Base-by-base conservation (phyloP, 2,329 filamentous ascomycete species). In the Cladosporium sp. region DNA sequence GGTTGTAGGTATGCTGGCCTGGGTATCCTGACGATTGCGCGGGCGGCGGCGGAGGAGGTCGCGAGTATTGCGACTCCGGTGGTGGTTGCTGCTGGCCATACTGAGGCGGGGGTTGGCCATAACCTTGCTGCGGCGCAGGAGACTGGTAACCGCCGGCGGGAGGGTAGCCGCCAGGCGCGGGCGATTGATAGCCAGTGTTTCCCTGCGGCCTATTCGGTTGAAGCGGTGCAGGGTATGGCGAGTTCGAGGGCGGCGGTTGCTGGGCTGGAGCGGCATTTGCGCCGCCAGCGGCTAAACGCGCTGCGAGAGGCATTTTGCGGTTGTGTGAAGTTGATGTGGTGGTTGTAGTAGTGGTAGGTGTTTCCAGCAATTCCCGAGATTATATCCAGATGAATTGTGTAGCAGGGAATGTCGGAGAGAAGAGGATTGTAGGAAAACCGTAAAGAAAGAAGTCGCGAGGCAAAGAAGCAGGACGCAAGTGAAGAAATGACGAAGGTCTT, bases 141-240 rank as follows among this genome's bases (percentile, higher is more conserved):
- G 53, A 51, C 19, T 54, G 50, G 42, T 60, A 58, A 6, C 53
- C 53, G 22, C 52, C 54, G n/a, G 36, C 18, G 4, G 37, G 37
- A 32, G 53, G 48, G 37, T 60, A 58, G 8, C 50, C 51, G 17
- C 50, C 52, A 7, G 63, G 60, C 34, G 66, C 62, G 12, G 63
- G 63, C 38, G 67, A 65, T 50, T 69, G 70, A 43, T 61, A 61
- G 2, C 43, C 54, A 38, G 51, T 44, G 17, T 53, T 43, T 22
- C 45, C 52, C 1, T 48, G 51, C 1, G 51, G 51, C 9, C 44
- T 42, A 13, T 51, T 42, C 9, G 53, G 53, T 34, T 57, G 58
- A 36, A 71, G 65, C 50, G 72, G 72, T 42, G 71, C 68, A 48
- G 73, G 73, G 52, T 71, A 69, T 38, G 69, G 68, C 34, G 66